phyloP scores from a whole-genome alignment of 225 moss, liverwort and hornwort species.

The Polytrichum formosum region DNA sequence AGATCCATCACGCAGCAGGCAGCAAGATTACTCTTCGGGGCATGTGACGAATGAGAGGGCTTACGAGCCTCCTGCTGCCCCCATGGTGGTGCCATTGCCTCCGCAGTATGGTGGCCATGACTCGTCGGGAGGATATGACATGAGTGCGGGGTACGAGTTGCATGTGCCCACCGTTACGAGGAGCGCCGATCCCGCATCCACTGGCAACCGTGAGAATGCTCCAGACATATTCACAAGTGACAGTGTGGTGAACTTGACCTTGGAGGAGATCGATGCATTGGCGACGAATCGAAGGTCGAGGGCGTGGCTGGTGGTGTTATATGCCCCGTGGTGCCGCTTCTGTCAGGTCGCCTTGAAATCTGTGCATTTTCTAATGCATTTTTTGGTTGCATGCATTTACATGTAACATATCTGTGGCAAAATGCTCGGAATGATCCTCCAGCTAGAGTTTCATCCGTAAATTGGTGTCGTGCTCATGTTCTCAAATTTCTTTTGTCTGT shows the following conservation, averaged over 20 bases:
- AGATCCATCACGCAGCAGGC: not conserved
- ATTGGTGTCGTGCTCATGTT: too few relatives aligned
- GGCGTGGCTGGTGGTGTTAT: slow-evolving; percentile 51
- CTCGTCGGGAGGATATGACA: not conserved
- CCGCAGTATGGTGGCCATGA: not conserved
- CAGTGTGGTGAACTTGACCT: slow-evolving; percentile 29
- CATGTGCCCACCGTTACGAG: not conserved
- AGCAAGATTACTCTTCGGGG: too few relatives aligned
- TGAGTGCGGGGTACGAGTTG: slow-evolving; percentile 8
- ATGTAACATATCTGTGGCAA: too few relatives aligned
- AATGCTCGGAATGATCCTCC: too few relatives aligned
- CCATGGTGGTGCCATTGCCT: not conserved
- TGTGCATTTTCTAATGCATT: not conserved
- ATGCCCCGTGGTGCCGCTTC: slow-evolving; percentile 50
- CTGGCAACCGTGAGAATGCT: not conserved
- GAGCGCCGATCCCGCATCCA: not conserved
- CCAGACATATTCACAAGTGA: slow-evolving; percentile 27
- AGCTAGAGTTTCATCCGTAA: too few relatives aligned
- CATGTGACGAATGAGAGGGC: not conserved
- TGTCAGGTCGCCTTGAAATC: slow-evolving; percentile 27
- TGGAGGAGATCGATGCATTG: slow-evolving; percentile 41
- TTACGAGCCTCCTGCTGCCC: not conserved
- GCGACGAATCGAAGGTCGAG: slow-evolving; percentile 26
- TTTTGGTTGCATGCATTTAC: too few relatives aligned
- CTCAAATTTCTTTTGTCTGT: too few relatives aligned